Base-by-base conservation (phyloP, 345 rosid species). In the Murraya paniculata region DNA sequence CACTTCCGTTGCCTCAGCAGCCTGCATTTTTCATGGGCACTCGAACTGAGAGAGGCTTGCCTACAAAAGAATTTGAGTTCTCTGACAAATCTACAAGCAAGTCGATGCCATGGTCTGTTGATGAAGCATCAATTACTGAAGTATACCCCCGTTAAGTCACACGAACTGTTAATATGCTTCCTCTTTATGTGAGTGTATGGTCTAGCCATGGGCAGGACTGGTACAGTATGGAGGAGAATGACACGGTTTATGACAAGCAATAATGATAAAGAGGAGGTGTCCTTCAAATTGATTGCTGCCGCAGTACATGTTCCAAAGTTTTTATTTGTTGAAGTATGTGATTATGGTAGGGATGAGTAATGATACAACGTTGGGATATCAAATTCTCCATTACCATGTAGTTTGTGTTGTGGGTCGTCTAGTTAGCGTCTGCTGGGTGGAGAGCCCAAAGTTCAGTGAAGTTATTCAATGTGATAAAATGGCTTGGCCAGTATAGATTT, bases 61-160 rank as follows among this genome's bases (percentile, higher is more conserved):
- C 13, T 0, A 45, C 14, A 19, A 85, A 24, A 58, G 80, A 56
- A 22, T 25, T 74, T 10, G 67, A 31, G 13, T 21, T 0, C 14
- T 65, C 21, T 0, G 30, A 82, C 25, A 61, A 77, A 24, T 78
- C 87, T 39, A 55, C 70, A 0, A 81, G 21, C n/a, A 82, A 75
- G 39, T 75, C 85, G 2, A 31, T 48, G 27, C 69, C 82, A 39
- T 64, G 25, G 59, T 78, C 90, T 39, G 83, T 76, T 6, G 87
- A 87, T 41, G 83, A 79, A 24, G 75, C 66, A 33, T 75, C 89
- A 18, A 77, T 88, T 62, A 84, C 88, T 4, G 77, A 79, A 6
- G 78, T 87, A 31, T 38, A 77, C 69, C 90, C 91, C 45, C 87
- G 90, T 5, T 88, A 75, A 67, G 1, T 38, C 11, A 4, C 9